A percentile compares a stretch with the other conserved stretches of the same genome.
phyloP scores from a whole-genome alignment of 768 basidiomycete genomes.

The Tricholomella constricta region DNA sequence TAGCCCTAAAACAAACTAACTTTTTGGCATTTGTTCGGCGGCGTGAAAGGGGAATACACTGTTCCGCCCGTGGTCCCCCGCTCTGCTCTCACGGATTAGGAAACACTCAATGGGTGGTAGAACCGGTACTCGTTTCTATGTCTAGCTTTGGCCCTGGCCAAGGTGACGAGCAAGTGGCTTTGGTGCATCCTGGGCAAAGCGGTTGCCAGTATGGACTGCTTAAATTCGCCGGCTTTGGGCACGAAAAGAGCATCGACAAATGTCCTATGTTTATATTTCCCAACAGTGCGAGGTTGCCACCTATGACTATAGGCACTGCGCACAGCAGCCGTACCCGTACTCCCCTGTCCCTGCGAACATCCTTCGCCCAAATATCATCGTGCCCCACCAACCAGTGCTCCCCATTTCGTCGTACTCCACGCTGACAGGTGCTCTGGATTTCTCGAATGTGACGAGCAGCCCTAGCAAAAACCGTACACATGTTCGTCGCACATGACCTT shows the following conservation, averaged over 20 bases:
- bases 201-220: neutral
- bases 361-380: slow-evolving; percentile 3
- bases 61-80: neutral
- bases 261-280: slow-evolving; percentile 10
- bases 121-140: neutral
- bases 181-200: slow-evolving; percentile 7
- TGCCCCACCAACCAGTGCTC: slow-evolving; percentile 4
- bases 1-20: neutral
- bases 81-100: neutral
- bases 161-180: slow-evolving; percentile 10
- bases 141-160: slow-evolving; percentile 12
- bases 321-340: too few species aligned
- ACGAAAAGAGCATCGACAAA: neutral
- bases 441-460: neutral
- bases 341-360: slow-evolving; percentile 4
- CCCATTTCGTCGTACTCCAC: slow-evolving; percentile 22
- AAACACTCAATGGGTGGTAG: slow-evolving; percentile 5
- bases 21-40: neutral
- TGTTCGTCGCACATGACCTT: slow-evolving; percentile 4
- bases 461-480: slow-evolving; percentile 4
- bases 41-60: neutral
- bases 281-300: too few species aligned
- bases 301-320: too few species aligned
- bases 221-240: slow-evolving; percentile 1
- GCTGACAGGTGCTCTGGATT: slow-evolving; percentile 19